A percentile compares a stretch with the other conserved stretches of the same genome.
phyloP scores from a whole-genome alignment of 2,329 filamentous ascomycete genomes.

The Daldinia sp. region DNA sequence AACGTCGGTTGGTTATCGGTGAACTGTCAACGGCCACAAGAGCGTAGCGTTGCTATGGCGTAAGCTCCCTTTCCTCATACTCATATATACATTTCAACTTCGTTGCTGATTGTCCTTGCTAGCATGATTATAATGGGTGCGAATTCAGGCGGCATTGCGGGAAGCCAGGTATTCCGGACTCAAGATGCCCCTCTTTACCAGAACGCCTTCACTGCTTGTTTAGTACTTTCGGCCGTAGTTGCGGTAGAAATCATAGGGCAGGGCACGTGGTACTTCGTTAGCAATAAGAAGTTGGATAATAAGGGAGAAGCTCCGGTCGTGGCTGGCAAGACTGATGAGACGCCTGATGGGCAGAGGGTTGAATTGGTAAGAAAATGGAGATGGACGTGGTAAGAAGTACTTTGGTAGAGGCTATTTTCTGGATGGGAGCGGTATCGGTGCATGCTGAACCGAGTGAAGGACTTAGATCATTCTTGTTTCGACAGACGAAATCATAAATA shows the following conservation, averaged over 20 bases:
- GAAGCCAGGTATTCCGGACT: conserved; percentile 43
- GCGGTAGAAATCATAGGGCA: conserved; percentile 33
- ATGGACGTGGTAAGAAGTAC: conserved; percentile 38
- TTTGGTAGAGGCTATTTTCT: not conserved
- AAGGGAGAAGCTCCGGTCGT: conserved; percentile 22
- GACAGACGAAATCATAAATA: not conserved
- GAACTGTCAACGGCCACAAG: conserved; percentile 43
- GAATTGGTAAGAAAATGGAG: conserved; percentile 38
- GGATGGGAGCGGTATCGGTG: no score
- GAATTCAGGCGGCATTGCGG: conserved; percentile 41
- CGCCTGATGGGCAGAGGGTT: conserved; percentile 30
- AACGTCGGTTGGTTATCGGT: conserved; percentile 44
- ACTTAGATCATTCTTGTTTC: not conserved
- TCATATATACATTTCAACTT: not conserved
- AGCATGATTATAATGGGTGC: conserved; percentile 47
- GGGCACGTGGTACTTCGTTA: conserved; percentile 38
- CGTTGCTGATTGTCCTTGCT: conserved; percentile 11
- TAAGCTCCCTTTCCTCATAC: conserved; percentile 33
- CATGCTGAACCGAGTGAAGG: not conserved
- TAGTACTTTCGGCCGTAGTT: conserved; percentile 35
- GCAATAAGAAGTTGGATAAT: conserved; percentile 36
- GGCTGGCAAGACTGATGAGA: conserved; percentile 27
- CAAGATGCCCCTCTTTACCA: conserved; percentile 42
- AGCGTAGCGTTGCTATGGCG: conserved; percentile 45
- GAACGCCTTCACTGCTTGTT: conserved; percentile 40